These are phyloP conservation scores for Backusella liffmaniae DNA, from an alignment of 192 early-diverging fungal genomes.

Conservation along the genomic window DNA sequence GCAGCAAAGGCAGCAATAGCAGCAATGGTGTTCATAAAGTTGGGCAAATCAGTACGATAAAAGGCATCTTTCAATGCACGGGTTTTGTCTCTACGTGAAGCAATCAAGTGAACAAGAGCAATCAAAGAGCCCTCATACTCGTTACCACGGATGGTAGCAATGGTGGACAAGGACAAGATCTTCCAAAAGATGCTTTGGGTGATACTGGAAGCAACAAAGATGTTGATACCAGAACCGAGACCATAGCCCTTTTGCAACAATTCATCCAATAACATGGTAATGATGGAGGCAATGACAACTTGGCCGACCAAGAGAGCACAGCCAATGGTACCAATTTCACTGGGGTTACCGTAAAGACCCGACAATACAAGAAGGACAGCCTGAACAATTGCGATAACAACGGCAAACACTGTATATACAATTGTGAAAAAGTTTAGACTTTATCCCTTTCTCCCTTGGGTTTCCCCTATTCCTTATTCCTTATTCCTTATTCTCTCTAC, in stretches of 20 bases:
- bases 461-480: neutral
- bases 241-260: constrained; percentile 99
- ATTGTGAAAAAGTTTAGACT: constrained; percentile 53
- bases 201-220: constrained; percentile 99
- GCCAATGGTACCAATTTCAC: constrained; percentile 94
- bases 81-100: constrained; percentile 94
- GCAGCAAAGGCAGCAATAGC: constrained; percentile 83
- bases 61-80: constrained; percentile 96
- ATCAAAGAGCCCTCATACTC: constrained; percentile 99
- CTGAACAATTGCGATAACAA: constrained; percentile 97
- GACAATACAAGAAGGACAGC: constrained; percentile 96
- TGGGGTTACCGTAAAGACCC: constrained; percentile 94
- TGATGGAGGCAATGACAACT: constrained; percentile 91
- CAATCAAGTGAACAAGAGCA: constrained; percentile 90
- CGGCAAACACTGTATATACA: constrained; percentile 75
- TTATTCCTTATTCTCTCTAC: constrained; percentile 1
- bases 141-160: constrained; percentile 94
- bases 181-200: constrained; percentile 99
- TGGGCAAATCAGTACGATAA: constrained; percentile 83
- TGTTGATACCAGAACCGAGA: constrained; percentile 96
- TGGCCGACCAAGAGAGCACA: constrained; percentile 93
- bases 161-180: constrained; percentile 92
- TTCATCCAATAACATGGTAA: constrained; percentile 98
- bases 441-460: constrained; percentile 19
- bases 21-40: constrained; percentile 87